Conservation (phyloP, 768 basidiomycete species). For the Boletus sp. region DNA sequence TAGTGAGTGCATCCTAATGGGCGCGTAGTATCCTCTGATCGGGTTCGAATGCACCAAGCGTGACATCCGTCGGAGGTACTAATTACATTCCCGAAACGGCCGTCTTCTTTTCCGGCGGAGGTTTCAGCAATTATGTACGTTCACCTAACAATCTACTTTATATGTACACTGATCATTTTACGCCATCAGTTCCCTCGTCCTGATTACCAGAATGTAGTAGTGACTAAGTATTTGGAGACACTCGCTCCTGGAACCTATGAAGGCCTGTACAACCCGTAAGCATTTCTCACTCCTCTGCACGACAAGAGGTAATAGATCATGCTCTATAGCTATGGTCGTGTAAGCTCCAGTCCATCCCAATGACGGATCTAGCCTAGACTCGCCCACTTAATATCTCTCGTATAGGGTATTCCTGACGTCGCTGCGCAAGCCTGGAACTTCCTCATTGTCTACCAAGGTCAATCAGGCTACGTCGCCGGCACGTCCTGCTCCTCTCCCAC, state of each 20-base stretch:
- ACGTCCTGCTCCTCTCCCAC: slow-evolving; percentile 68
- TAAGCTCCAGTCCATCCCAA: slow-evolving; percentile 28
- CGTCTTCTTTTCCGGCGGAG: slow-evolving; percentile 65
- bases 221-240: slow-evolving; percentile 42
- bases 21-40: background rate
- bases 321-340: slow-evolving; percentile 51
- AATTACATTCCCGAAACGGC: slow-evolving; percentile 57
- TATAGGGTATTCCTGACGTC: slow-evolving; percentile 61
- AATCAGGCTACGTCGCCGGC: slow-evolving; percentile 45
- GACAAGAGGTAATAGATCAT: background rate
- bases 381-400: background rate
- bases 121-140: slow-evolving; percentile 67
- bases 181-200: slow-evolving; percentile 51
- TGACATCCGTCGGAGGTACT: slow-evolving; percentile 76
- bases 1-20: slow-evolving; percentile 35
- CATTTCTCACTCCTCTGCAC: background rate
- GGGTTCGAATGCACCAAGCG: slow-evolving; percentile 36
- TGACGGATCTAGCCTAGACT: background rate
- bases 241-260: slow-evolving; percentile 50
- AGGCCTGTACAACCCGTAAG: slow-evolving; percentile 62
- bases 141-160: background rate
- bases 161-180: background rate
- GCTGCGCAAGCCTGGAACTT: slow-evolving; percentile 56
- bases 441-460: slow-evolving; percentile 46
- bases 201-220: slow-evolving; percentile 48